Conservation (phyloP, 129 eudicot genomes). For the Artemisia tridentata region DNA sequence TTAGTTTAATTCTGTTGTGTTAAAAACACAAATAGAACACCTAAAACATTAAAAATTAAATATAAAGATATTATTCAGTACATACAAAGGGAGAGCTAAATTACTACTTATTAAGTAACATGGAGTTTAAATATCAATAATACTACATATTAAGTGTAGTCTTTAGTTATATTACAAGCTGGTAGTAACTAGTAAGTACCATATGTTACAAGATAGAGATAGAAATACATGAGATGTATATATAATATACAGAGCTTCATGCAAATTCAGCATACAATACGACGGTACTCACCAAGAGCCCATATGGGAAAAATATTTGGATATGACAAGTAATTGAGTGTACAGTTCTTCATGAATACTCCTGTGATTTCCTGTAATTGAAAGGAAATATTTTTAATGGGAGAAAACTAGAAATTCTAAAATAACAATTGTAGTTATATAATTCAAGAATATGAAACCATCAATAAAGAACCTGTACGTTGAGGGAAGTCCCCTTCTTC, state of each 20-base stretch:
- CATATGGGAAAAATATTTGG: conserved; percentile 39
- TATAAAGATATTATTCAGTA: too few species aligned
- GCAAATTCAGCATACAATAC: neutral
- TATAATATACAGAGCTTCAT: neutral
- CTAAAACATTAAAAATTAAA: too few species aligned
- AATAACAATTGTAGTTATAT: neutral
- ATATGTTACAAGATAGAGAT: too few species aligned
- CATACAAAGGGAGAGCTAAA: too few species aligned
- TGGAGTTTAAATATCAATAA: too few species aligned
- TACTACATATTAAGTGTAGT: too few species aligned
- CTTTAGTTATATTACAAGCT: too few species aligned
- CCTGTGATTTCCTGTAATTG: conserved; percentile 34
- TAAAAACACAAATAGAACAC: too few species aligned
- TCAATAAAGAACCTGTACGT: conserved; percentile 46
- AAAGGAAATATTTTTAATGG: neutral
- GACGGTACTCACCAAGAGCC: conserved; percentile 43
- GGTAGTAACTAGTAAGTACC: too few species aligned
- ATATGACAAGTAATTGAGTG: conserved; percentile 35
- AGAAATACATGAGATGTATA: too few species aligned
- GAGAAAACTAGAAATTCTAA: neutral
- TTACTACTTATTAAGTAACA: too few species aligned
- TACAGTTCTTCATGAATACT: conserved; percentile 35
- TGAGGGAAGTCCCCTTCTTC: conserved; percentile 72
- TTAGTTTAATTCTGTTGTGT: too few species aligned
- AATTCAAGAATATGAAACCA: neutral